Evolutionary conservation across 345 rosid genomes (phyloP).

Genomic region (Mallotus nudiflorus): DNA sequence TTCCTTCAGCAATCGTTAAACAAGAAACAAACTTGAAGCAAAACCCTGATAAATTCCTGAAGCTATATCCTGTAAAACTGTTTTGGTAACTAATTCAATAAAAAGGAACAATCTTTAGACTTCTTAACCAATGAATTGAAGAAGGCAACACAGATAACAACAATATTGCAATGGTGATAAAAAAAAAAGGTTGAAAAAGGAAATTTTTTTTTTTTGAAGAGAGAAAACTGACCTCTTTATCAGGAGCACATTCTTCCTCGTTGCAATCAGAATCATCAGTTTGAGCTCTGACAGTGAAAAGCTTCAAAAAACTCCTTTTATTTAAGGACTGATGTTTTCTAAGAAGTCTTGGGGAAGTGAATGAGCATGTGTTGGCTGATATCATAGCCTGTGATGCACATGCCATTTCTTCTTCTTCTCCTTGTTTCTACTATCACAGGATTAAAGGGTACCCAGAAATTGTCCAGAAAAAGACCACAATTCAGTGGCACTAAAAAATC

Average conservation of each 20-base stretch:
- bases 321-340: conserved; percentile 19
- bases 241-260: conserved; percentile 92
- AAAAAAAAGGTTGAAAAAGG: background rate
- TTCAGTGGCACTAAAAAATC: background rate
- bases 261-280: conserved; percentile 76
- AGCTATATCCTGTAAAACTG: background rate
- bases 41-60: background rate
- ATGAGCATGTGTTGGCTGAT: conserved; percentile 52
- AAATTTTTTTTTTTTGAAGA: background rate
- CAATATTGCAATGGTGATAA: background rate
- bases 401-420: conserved; percentile 38
- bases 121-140: background rate
- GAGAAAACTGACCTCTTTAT: conserved; percentile 63
- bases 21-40: too few relatives aligned
- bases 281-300: conserved; percentile 54
- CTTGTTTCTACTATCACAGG: background rate
- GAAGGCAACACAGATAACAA: background rate
- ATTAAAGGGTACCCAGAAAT: background rate
- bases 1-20: background rate
- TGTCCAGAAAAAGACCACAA: background rate
- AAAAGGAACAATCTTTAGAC: background rate
- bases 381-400: conserved; percentile 63
- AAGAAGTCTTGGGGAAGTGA: conserved; percentile 49
- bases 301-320: conserved; percentile 20
- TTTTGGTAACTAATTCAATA: background rate